Evolutionary conservation across 495 filamentous ascomycete genomes (phyloP), one percentile per base, ranked within the genome.

Genomic region (Friedmanniomyces endolithicus): DNA sequence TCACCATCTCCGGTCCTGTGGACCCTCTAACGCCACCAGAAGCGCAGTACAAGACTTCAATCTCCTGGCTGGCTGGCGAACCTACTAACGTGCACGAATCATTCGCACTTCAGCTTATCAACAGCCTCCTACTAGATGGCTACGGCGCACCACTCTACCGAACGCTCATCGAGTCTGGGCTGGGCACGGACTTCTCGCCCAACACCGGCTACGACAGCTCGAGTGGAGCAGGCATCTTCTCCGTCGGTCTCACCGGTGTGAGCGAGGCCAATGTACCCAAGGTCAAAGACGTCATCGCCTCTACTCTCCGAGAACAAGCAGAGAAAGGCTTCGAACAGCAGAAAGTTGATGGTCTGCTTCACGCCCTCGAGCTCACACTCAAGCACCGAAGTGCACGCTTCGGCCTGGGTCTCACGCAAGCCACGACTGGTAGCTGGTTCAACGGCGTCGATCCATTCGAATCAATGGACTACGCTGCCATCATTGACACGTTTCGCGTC

Each of bases 361-460:
- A 98, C 67, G 89, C 95, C 68, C 74, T 97, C 11, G 92, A 98
- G 63, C 75, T 98, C 33, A 75, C 80, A 11, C 71, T 97, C 23
- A 94, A 95, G 64, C 90, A 97, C 69, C 96, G 96, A 70, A 95
- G 87, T 0, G 85, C 92, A 33, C 85, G 85, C 59, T 97, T 98
- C 63, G 92, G 92, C 22, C 86, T 97, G 77, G 81, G 81, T 41
- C 71, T 98, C 1, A 85, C 96, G 74, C 85, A 95, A 60, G 77
- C 88, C 44, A 74, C 95, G 52, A 85, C 92, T 51, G 83, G 87
- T 2, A 81, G 82, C 25, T 98, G 92, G 92, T 95, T 97, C 68
- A 92, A 92, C 53, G 92, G 92, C 14, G 77, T 87, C 12, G 87
- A 96, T 67, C 94, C 92, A 11, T 89, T 98, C 68, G 81, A 92